Evolutionary conservation across 495 filamentous ascomycete genomes (phyloP).

Genomic region (Podospora pseudopauciseta): DNA sequence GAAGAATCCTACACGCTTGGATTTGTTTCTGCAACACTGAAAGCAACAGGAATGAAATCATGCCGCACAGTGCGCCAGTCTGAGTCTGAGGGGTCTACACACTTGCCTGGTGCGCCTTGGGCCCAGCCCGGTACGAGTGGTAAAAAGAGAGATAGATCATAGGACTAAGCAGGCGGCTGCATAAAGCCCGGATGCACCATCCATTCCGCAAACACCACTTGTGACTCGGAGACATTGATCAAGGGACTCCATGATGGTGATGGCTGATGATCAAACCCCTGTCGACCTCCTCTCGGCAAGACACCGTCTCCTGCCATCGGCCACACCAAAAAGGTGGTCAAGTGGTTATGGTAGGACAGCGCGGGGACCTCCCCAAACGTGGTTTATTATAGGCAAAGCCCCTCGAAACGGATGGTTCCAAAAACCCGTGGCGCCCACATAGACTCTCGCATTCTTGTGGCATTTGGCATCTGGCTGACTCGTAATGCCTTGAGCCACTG

Average conservation of each 20-base stretch:
- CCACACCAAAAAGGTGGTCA: not conserved
- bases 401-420: not conserved
- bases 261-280: constrained; percentile 2
- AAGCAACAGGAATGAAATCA: constrained; percentile 16
- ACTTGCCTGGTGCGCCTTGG: not conserved
- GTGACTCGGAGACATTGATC: not conserved
- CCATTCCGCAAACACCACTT: not conserved
- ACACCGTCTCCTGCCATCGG: constrained; percentile 1
- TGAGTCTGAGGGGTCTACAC: not conserved
- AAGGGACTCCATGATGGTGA: not conserved
- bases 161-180: not conserved
- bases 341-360: constrained; percentile 4
- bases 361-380: not conserved
- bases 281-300: constrained; percentile 4
- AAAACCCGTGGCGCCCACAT: not conserved
- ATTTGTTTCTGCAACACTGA: constrained; percentile 14
- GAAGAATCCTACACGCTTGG: not conserved
- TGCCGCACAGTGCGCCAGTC: constrained; percentile 18
- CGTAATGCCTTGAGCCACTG: not conserved
- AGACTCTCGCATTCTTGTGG: not conserved
- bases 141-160: not conserved
- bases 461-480: not conserved
- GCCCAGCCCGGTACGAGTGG: not conserved
- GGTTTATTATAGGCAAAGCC: not conserved
- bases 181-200: not conserved